Evolutionary conservation across 768 basidiomycete species (phyloP).

Genomic region (Baorangia bicolor): DNA sequence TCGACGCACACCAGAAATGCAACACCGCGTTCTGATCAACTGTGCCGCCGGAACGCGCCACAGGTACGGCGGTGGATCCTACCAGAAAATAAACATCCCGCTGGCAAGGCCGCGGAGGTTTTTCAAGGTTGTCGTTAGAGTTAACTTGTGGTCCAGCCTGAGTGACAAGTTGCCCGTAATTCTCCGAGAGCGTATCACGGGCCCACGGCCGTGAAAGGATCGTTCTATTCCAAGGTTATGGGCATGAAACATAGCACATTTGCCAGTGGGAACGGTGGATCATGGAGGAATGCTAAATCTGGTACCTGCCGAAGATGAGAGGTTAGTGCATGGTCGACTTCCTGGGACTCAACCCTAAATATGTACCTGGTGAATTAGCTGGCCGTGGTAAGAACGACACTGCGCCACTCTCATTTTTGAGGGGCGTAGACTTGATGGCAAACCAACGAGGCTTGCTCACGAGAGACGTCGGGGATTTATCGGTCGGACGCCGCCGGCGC

Average conservation of each 20-base stretch:
- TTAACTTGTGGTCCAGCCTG: neutral
- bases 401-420: neutral
- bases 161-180: neutral
- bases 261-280: neutral
- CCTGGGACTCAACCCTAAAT: neutral
- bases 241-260: neutral
- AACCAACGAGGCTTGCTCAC: neutral
- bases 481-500: no score
- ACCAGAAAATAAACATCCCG: neutral
- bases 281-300: neutral
- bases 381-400: neutral
- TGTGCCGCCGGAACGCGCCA: neutral
- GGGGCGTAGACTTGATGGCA: neutral
- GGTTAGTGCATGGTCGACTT: neutral
- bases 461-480: no score
- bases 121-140: neutral
- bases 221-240: neutral
- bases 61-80: conserved; percentile 1
- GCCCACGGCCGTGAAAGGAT: neutral
- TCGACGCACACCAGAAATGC: neutral
- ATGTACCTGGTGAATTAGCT: conserved; percentile 5
- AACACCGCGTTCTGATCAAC: conserved; percentile 7
- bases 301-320: neutral
- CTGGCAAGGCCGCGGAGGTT: neutral
- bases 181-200: neutral